Evolutionary conservation across 2,329 filamentous ascomycete species (phyloP).

Genomic region (Penicillium olsonii): DNA sequence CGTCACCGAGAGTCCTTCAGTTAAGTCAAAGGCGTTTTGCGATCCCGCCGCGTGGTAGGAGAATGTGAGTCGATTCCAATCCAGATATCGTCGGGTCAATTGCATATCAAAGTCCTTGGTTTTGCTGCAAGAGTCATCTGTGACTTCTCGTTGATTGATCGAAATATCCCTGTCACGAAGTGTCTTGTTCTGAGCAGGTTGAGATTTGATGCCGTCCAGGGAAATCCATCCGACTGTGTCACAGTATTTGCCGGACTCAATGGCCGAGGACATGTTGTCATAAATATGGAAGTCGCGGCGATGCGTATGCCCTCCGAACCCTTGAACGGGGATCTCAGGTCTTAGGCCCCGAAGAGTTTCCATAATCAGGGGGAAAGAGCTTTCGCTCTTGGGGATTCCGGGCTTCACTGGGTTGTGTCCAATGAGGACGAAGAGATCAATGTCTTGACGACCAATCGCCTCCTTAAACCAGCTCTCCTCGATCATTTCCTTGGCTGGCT

Average conservation of each 20-base stretch:
- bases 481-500: slow-evolving; percentile 39
- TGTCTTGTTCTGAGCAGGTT: slow-evolving; percentile 50
- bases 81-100: slow-evolving; percentile 59
- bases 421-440: slow-evolving; percentile 65
- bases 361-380: slow-evolving; percentile 52
- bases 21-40: slow-evolving; percentile 53
- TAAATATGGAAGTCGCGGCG: slow-evolving; percentile 66
- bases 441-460: slow-evolving; percentile 54
- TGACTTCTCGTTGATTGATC: neutral
- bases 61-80: slow-evolving; percentile 69
- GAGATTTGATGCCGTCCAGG: slow-evolving; percentile 59
- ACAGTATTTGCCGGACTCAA: slow-evolving; percentile 67
- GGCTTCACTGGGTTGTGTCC: slow-evolving; percentile 63
- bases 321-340: slow-evolving; percentile 62
- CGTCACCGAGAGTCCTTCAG: slow-evolving; percentile 50
- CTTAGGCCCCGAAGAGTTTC: slow-evolving; percentile 58
- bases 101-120: slow-evolving; percentile 49
- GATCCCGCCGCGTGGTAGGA: slow-evolving; percentile 61
- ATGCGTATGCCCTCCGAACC: slow-evolving; percentile 66
- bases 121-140: slow-evolving; percentile 3
- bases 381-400: slow-evolving; percentile 42
- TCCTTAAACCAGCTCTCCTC: slow-evolving; percentile 62
- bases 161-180: slow-evolving; percentile 7
- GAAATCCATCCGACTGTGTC: slow-evolving; percentile 69
- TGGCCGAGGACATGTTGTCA: slow-evolving; percentile 61